Percentiles rank a stretch among this genome's conserved stretches.
Evolutionary conservation across 2,329 filamentous ascomycete species (phyloP).

Genomic region (Sarocladium brachiariae): DNA sequence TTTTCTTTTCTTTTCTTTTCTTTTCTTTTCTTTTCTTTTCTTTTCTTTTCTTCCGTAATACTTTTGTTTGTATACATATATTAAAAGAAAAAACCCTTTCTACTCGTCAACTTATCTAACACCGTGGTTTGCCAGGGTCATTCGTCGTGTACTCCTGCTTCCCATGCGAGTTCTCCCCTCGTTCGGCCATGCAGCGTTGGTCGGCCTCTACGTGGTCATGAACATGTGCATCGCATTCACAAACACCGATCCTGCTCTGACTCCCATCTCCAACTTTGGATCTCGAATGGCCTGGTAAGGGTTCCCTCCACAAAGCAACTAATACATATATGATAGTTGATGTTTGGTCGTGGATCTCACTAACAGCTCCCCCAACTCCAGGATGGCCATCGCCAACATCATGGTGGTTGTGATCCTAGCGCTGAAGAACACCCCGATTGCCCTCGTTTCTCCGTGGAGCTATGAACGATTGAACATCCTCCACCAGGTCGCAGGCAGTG

Average conservation of each 20-base stretch:
- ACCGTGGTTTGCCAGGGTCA: background rate
- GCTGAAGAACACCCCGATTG: slow-evolving; percentile 52
- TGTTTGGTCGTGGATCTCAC: too few relatives aligned
- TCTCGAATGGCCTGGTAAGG: slow-evolving; percentile 32
- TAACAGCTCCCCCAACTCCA: slow-evolving; percentile 14
- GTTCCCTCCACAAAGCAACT: background rate
- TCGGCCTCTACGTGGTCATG: slow-evolving; percentile 24
- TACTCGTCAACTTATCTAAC: background rate
- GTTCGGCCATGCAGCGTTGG: slow-evolving; percentile 24
- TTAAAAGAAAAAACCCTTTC: too few relatives aligned
- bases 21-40: too few relatives aligned
- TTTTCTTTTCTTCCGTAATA: too few relatives aligned
- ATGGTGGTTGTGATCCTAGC: slow-evolving; percentile 46
- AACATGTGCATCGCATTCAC: slow-evolving; percentile 28
- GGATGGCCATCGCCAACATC: slow-evolving; percentile 39
- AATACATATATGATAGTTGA: too few relatives aligned
- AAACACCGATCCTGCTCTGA: slow-evolving; percentile 25
- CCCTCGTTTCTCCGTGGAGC: slow-evolving; percentile 44
- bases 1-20: too few relatives aligned
- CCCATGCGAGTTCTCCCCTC: slow-evolving; percentile 20
- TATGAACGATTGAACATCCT: slow-evolving; percentile 54
- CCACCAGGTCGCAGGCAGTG: slow-evolving; percentile 46
- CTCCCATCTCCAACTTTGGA: slow-evolving; percentile 26
- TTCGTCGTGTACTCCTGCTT: background rate
- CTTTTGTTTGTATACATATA: too few relatives aligned